These are phyloP conservation scores for Cenococcum geophilum DNA, from an alignment of 495 filamentous ascomycete genomes.

Conservation along the genomic window DNA sequence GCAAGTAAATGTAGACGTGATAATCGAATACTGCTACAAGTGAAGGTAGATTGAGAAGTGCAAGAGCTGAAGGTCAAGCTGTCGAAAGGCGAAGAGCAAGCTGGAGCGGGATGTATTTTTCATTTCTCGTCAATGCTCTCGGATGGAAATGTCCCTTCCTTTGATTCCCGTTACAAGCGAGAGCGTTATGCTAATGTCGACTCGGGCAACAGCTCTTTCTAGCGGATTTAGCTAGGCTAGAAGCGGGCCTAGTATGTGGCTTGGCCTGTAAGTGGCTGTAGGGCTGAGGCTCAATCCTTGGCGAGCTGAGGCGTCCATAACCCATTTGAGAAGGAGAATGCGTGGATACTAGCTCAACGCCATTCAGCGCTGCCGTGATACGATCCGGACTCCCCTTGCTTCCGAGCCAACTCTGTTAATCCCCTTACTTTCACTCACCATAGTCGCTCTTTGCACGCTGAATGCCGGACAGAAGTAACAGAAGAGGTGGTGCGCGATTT, in stretches of 20 bases:
- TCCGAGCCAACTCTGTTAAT: not conserved
- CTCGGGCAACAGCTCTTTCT: not conserved
- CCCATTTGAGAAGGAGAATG: conserved; percentile 9
- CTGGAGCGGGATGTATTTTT: no score
- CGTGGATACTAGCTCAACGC: conserved; percentile 2
- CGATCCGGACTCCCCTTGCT: not conserved
- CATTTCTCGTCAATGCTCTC: not conserved
- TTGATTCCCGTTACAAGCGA: not conserved
- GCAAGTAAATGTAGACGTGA: conserved; percentile 5
- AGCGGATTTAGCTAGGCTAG: not conserved
- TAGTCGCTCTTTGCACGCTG: conserved; percentile 21
- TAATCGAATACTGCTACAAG: not conserved
- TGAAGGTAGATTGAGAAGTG: not conserved
- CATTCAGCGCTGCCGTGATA: not conserved
- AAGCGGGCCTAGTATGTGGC: not conserved
- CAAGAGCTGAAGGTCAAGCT: not conserved
- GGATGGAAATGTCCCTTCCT: not conserved
- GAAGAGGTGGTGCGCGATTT: conserved; percentile 11
- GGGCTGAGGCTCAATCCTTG: conserved; percentile 2
- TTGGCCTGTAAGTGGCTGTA: no score
- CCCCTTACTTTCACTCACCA: conserved; percentile 5
- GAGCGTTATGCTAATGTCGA: conserved; percentile 15
- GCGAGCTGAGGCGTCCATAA: conserved; percentile 7
- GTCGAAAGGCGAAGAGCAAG: not conserved
- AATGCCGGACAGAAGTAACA: conserved; percentile 10